These are phyloP conservation scores for Melastoma malabathricum DNA, from an alignment of 345 rosid genomes.

Conservation along the genomic window DNA sequence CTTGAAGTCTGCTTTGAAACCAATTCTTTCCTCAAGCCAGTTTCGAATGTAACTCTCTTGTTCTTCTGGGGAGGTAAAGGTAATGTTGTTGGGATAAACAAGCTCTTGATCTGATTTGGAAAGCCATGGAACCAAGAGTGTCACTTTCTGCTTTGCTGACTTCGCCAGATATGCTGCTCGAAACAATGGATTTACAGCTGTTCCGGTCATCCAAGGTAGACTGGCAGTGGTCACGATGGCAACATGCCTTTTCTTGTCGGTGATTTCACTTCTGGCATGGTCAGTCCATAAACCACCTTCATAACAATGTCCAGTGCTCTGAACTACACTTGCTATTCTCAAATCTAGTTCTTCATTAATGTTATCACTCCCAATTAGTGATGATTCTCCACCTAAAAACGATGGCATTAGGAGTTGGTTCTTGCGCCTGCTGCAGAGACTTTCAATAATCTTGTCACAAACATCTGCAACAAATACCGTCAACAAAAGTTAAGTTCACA, in stretches of 20 bases:
- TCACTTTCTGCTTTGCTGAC: constrained; percentile 74
- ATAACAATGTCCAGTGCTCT: constrained; percentile 85
- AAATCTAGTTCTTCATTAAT: constrained; percentile 58
- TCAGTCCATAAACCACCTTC: constrained; percentile 92
- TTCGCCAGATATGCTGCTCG: constrained; percentile 86
- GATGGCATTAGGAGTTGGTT: constrained; percentile 45
- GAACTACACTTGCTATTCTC: constrained; percentile 86
- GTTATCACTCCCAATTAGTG: constrained; percentile 38
- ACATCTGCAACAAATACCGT: constrained; percentile 33
- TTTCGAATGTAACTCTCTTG: constrained; percentile 82
- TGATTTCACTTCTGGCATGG: constrained; percentile 29
- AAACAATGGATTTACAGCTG: constrained; percentile 93
- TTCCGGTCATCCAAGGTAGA: constrained; percentile 99
- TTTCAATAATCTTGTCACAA: constrained; percentile 75
- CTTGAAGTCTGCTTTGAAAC: constrained; percentile 77
- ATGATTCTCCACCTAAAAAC: constrained; percentile 47
- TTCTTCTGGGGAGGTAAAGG: constrained; percentile 89
- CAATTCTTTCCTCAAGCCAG: constrained; percentile 93
- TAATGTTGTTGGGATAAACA: constrained; percentile 77
- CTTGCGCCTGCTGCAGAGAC: constrained; percentile 70
- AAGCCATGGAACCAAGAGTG: constrained; percentile 97
- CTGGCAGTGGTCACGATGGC: constrained; percentile 96
- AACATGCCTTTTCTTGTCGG: constrained; percentile 68
- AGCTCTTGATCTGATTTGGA: constrained; percentile 87
- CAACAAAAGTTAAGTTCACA: no score